Evolutionary conservation across 305 asterid species (phyloP), one percentile per base, ranked within the genome.

Genomic region (Fraxinus platypoda): DNA sequence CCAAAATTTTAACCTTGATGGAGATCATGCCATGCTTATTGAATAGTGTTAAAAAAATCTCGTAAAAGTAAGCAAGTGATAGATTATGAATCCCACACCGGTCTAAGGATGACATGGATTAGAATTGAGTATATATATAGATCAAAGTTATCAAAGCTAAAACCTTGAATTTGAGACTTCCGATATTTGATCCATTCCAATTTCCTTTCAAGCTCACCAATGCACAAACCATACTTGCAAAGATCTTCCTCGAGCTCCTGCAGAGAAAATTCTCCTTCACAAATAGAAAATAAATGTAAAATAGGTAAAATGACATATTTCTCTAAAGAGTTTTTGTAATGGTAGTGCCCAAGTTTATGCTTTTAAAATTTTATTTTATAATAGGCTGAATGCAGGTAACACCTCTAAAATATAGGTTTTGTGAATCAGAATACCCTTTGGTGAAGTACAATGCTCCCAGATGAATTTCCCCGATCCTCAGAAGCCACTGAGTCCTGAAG

Each of bases 191-290:
- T 91, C 52, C n/a, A 25, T 35, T 82, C 13, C 78, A 94, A 15
- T 6, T 79, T 85, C 1, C 6, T 57, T 66, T 83, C 59, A 35
- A 73, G 87, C 43, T 34, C 11, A 0, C 59, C 43, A 80, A 59
- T 17, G 71, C 26, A 57, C 82, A 52, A 7, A 21, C 81, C 90
- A 74, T 76, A 84, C 5, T 38, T 57, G 28, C 26, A 0, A 80
- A 94, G 73, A 30, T 90, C 88, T 7, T 86, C 87, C 81, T n/a
- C 90, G 8, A 92, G 88, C 77, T 84, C 88, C 91, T 92, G 86
- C 4, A 66, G 12, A 71, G 70, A 81, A 54, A 54, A 78, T 15
- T 28, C 31, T 62, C 33, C 77, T 83, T 81, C 74, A 80, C 81
- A 52, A 62, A 41, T 15, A 33, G 77, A 81, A 64, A 64, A 11